A percentile compares a stretch with the other conserved stretches of the same genome.
Conservation (phyloP, 2,329 filamentous ascomycete genomes). For the Emmonsia crescens region DNA sequence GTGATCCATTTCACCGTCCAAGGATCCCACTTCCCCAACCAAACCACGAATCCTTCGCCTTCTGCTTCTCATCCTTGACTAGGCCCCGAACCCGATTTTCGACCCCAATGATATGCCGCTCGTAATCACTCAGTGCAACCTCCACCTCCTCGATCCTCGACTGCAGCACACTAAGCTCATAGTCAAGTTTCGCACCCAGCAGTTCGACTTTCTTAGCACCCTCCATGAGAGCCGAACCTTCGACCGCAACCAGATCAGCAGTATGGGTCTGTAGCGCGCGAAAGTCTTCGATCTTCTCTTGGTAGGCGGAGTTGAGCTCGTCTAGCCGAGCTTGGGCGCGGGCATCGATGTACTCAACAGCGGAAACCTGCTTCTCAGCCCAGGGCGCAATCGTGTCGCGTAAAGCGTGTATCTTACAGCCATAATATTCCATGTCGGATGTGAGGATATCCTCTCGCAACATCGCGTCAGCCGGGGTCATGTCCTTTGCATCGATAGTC, state of each 20-base stretch:
- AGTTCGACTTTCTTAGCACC: slow-evolving; percentile 68
- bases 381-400: slow-evolving; percentile 30
- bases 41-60: slow-evolving; percentile 47
- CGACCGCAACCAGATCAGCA: slow-evolving; percentile 57
- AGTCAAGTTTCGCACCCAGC: slow-evolving; percentile 75
- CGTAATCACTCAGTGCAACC: slow-evolving; percentile 68
- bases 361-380: slow-evolving; percentile 33
- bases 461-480: slow-evolving; percentile 32
- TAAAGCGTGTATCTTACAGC: slow-evolving; percentile 27
- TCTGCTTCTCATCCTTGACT: slow-evolving; percentile 49
- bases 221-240: slow-evolving; percentile 59
- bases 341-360: slow-evolving; percentile 50
- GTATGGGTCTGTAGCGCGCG: slow-evolving; percentile 56
- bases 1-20: slow-evolving; percentile 12
- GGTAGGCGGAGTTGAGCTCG: slow-evolving; percentile 56
- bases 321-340: slow-evolving; percentile 53
- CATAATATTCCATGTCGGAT: slow-evolving; percentile 27
- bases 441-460: slow-evolving; percentile 29
- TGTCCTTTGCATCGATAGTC: slow-evolving; percentile 25
- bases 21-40: slow-evolving; percentile 33
- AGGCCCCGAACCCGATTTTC: slow-evolving; percentile 55
- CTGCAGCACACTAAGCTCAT: slow-evolving; percentile 73
- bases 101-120: slow-evolving; percentile 62
- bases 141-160: slow-evolving; percentile 80
- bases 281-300: slow-evolving; percentile 59